Conservation (phyloP, 805 yeast species). For the Nematodospora valgi region DNA sequence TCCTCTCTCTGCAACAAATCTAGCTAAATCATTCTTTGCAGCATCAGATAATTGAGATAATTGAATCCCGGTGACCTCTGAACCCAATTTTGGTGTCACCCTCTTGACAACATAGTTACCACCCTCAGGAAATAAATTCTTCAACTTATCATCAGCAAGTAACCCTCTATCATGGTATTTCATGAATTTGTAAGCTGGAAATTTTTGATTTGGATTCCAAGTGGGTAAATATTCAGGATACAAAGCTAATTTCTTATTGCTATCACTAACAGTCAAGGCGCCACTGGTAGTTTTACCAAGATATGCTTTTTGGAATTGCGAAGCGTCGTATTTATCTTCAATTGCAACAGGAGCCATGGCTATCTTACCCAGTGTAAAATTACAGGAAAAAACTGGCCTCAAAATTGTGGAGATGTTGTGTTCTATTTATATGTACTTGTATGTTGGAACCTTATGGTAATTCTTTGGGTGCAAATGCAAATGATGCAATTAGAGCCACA, state of each 20-base stretch:
- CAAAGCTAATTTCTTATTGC: constrained; percentile 19
- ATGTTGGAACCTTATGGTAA: no score
- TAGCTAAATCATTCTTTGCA: constrained; percentile 32
- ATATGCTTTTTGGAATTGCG: constrained; percentile 21
- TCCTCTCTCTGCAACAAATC: constrained; percentile 30
- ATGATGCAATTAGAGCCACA: no score
- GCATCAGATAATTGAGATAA: constrained; percentile 21
- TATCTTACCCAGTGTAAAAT: no score
- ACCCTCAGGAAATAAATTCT: constrained; percentile 18
- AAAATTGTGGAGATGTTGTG: no score
- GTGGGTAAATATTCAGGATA: constrained; percentile 30
- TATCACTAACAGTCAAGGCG: constrained; percentile 23
- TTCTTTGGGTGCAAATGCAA: no score
- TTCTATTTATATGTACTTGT: no score
- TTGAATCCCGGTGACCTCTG: constrained; percentile 28
- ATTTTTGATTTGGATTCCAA: constrained; percentile 32
- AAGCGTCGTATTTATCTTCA: constrained; percentile 20
- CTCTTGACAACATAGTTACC: constrained; percentile 14
- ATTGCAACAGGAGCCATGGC: constrained; percentile 14
- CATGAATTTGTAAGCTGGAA: constrained; percentile 23
- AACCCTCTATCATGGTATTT: constrained; percentile 27
- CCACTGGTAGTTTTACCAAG: constrained; percentile 19
- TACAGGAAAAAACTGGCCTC: no score
- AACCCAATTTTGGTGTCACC: constrained; percentile 32
- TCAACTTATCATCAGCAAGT: constrained; percentile 19